These are phyloP conservation scores for Onygenales sp. DNA, from an alignment of 2,329 filamentous ascomycete species.

Conservation along the genomic window DNA sequence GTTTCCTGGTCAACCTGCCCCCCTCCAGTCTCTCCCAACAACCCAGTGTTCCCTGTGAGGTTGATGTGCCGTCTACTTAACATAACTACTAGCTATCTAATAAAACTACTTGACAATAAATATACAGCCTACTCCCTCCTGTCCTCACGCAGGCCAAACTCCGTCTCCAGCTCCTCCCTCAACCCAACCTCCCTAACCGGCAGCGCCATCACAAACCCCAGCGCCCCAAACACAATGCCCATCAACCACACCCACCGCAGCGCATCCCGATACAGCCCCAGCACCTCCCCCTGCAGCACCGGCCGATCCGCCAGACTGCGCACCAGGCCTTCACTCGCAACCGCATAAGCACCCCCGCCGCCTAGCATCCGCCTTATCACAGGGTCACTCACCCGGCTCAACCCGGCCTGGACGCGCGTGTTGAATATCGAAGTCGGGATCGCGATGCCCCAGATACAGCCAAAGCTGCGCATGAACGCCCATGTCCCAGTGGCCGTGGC, in stretches of 20 bases:
- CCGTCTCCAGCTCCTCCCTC: constrained; percentile 29
- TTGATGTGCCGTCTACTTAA: no score
- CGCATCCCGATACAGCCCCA: constrained; percentile 22
- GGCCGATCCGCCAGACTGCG: background rate
- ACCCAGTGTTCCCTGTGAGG: no score
- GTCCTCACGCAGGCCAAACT: constrained; percentile 23
- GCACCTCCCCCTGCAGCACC: constrained; percentile 15
- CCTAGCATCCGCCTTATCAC: background rate
- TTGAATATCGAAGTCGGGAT: constrained; percentile 26
- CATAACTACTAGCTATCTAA: no score
- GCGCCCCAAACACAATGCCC: constrained; percentile 20
- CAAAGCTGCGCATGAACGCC: constrained; percentile 23
- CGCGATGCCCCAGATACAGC: constrained; percentile 22
- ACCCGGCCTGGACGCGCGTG: constrained; percentile 11
- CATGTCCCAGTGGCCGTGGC: constrained; percentile 19
- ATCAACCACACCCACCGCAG: constrained; percentile 30
- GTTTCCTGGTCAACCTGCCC: no score
- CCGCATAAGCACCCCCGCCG: constrained; percentile 3
- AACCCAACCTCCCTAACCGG: constrained; percentile 29
- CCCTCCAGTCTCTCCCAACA: no score
- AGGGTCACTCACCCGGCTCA: constrained; percentile 1
- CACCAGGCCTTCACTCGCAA: background rate
- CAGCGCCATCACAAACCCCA: constrained; percentile 26
- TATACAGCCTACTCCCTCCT: no score
- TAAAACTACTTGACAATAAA: no score